Evolutionary conservation across 1,284 basidiomycete genomes (phyloP).

Genomic region (Takashimella koratensis): DNA sequence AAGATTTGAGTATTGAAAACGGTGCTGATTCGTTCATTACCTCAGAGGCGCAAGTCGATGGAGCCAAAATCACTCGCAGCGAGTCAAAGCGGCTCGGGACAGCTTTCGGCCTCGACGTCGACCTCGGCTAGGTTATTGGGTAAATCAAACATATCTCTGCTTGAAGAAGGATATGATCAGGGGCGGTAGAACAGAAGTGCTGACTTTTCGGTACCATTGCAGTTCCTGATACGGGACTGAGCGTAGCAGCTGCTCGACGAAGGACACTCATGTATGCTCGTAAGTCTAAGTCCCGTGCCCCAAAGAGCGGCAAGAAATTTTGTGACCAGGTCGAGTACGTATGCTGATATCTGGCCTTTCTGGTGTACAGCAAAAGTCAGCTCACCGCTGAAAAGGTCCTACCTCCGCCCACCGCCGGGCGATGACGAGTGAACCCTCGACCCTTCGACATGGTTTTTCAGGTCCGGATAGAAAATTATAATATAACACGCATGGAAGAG

Average conservation of each 20-base stretch:
- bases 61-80: slow-evolving; percentile 35
- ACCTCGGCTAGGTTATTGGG: not conserved
- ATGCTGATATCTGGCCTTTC: slow-evolving; percentile 6
- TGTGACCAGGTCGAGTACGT: too few relatives aligned
- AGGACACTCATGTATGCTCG: slow-evolving; percentile 40
- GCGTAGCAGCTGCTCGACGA: slow-evolving; percentile 27
- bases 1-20: not conserved
- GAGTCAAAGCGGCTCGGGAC: not conserved
- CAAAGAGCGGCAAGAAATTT: not conserved
- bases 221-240: slow-evolving; percentile 11
- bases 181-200: not conserved
- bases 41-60: slow-evolving; percentile 61
- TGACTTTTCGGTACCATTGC: not conserved
- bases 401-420: not conserved
- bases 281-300: slow-evolving; percentile 16
- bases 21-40: not conserved
- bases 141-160: not conserved
- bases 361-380: slow-evolving; percentile 33
- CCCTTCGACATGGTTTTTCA: too few relatives aligned
- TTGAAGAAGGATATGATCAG: not conserved
- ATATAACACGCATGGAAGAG: too few relatives aligned
- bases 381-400: slow-evolving; percentile 40
- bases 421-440: not conserved
- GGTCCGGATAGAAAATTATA: too few relatives aligned
- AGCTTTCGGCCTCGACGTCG: not conserved